Conservation (phyloP, 2,329 filamentous ascomycete genomes). For the Cercospora sesami region DNA sequence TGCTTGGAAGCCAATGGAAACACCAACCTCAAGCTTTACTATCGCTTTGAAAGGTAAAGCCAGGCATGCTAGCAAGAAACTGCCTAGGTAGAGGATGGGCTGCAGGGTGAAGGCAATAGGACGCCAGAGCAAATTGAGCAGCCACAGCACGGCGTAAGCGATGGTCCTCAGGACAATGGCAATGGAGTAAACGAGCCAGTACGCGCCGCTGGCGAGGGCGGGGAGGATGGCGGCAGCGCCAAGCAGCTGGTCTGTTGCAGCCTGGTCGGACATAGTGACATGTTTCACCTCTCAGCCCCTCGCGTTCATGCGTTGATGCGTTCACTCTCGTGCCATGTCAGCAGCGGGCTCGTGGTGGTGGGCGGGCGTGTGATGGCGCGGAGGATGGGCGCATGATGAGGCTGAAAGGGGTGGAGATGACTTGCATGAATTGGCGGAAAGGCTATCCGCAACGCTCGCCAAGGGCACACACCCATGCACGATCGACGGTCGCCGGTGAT, state of each 20-base stretch:
- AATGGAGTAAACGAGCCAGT: slow-evolving; percentile 37
- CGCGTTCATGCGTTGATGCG: background rate
- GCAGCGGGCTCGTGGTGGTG: background rate
- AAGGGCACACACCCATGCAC: background rate
- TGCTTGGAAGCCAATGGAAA: background rate
- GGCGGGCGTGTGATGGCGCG: background rate
- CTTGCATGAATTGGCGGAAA: slow-evolving; percentile 1
- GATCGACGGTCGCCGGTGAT: background rate
- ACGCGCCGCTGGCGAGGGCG: slow-evolving; percentile 26
- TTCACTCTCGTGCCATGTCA: background rate
- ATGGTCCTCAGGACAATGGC: slow-evolving; percentile 43
- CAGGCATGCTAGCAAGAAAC: slow-evolving; percentile 44
- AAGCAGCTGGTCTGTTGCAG: background rate
- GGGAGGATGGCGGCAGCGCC: slow-evolving; percentile 1
- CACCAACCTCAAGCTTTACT: slow-evolving; percentile 57
- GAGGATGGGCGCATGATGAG: slow-evolving; percentile 2
- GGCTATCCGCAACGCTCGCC: background rate
- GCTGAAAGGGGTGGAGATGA: background rate
- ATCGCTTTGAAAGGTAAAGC: slow-evolving; percentile 54
- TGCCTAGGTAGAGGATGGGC: slow-evolving; percentile 52
- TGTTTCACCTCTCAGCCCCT: background rate
- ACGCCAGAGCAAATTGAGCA: slow-evolving; percentile 51
- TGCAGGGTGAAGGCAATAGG: slow-evolving; percentile 52
- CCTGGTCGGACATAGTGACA: slow-evolving; percentile 3
- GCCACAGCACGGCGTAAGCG: slow-evolving; percentile 41